Evolutionary conservation across 2,329 filamentous ascomycete genomes (phyloP).

Genomic region (Ascochyta pisi): DNA sequence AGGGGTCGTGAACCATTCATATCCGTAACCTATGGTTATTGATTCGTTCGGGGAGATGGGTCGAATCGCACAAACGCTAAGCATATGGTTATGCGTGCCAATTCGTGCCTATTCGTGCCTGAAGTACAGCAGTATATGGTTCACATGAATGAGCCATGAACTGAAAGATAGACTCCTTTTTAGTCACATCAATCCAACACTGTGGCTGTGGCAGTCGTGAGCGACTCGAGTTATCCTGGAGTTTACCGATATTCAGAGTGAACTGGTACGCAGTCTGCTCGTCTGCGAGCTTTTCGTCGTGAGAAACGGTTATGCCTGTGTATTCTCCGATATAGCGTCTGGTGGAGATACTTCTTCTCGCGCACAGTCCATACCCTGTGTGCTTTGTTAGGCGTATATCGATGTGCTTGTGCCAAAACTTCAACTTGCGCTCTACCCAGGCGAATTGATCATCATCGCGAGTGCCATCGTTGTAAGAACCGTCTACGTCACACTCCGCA

Average conservation of each 20-base stretch:
- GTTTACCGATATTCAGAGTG: not conserved
- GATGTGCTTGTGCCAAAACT: not conserved
- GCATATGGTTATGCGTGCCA: not conserved
- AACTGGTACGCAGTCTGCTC: not conserved
- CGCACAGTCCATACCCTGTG: conserved; percentile 3
- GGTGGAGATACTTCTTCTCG: not conserved
- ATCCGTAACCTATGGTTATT: not conserved
- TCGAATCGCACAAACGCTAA: not conserved
- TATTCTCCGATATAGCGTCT: not conserved
- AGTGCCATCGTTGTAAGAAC: not conserved
- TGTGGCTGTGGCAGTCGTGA: not conserved
- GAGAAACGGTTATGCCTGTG: not conserved
- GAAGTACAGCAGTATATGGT: not conserved
- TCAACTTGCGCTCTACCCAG: not conserved
- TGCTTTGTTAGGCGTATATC: not conserved
- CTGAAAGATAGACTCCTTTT: conserved; percentile 1
- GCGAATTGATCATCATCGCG: not conserved
- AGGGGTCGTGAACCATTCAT: not conserved
- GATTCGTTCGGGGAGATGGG: not conserved
- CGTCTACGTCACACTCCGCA: not conserved
- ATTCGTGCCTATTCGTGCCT: too few species aligned
- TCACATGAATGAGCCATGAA: conserved; percentile 8
- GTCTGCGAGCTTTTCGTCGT: not conserved
- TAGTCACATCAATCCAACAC: conserved; percentile 1
- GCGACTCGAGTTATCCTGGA: not conserved